phyloP scores from a whole-genome alignment of 2,329 filamentous ascomycete genomes.

The Aulographum hederae region DNA sequence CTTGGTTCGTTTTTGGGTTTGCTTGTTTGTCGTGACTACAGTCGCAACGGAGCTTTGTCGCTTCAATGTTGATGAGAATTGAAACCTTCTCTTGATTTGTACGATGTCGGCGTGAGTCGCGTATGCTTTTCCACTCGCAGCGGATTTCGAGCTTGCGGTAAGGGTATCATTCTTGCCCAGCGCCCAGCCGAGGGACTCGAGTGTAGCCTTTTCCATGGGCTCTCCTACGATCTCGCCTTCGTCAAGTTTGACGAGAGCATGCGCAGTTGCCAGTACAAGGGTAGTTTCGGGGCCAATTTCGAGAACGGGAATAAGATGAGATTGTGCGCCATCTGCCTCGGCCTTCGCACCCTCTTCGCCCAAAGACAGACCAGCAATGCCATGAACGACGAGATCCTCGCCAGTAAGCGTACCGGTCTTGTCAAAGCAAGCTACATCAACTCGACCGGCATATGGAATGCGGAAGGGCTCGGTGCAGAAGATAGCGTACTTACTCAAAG shows the following conservation, averaged over 20 bases:
- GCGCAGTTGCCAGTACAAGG: slow-evolving; percentile 81
- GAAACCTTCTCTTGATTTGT: slow-evolving; percentile 91
- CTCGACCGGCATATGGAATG: slow-evolving; percentile 86
- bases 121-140: slow-evolving; percentile 26
- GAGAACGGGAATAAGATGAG: slow-evolving; percentile 52
- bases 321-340: slow-evolving; percentile 69
- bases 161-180: slow-evolving; percentile 81
- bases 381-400: slow-evolving; percentile 91
- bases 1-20: slow-evolving; percentile 56
- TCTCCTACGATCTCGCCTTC: slow-evolving; percentile 96
- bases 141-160: slow-evolving; percentile 40
- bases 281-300: slow-evolving; percentile 66
- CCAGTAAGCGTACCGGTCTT: slow-evolving; percentile 96
- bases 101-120: slow-evolving; percentile 52
- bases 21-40: slow-evolving; percentile 51
- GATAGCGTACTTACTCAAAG: slow-evolving; percentile 86
- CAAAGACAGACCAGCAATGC: slow-evolving; percentile 75
- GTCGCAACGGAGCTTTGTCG: slow-evolving; percentile 88
- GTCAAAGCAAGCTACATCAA: slow-evolving; percentile 95
- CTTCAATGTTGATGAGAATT: slow-evolving; percentile 93
- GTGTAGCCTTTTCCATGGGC: slow-evolving; percentile 95
- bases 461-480: slow-evolving; percentile 98
- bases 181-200: slow-evolving; percentile 76
- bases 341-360: slow-evolving; percentile 46
- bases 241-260: slow-evolving; percentile 88